A percentile compares a stretch with the other conserved stretches of the same genome.
Conservation (phyloP, 345 rosid species). For the Angophora floribunda region DNA sequence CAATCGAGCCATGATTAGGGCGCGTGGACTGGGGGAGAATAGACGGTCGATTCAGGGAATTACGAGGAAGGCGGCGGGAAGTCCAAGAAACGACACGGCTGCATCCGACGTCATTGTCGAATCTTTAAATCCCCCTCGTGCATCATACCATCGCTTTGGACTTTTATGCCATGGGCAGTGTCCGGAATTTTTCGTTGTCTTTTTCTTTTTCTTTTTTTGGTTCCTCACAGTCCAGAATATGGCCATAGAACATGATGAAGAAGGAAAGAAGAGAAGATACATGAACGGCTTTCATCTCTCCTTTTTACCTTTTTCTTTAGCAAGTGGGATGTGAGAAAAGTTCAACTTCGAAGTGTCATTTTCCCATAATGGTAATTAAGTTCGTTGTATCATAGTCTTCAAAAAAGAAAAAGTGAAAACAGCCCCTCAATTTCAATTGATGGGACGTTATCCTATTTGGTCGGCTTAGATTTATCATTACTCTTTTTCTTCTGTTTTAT, state of each 20-base stretch:
- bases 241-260: not conserved
- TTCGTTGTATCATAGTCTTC: too few relatives aligned
- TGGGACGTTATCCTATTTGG: fast-evolving
- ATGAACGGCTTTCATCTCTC: too few relatives aligned
- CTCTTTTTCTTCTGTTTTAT: fast-evolving
- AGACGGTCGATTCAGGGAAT: not conserved
- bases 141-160: not conserved
- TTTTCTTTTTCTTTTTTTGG: too few relatives aligned
- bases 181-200: too few relatives aligned
- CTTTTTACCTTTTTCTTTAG: not conserved
- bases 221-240: not conserved
- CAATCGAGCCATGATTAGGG: too few relatives aligned
- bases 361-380: too few relatives aligned
- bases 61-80: not conserved
- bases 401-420: not conserved
- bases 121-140: not conserved
- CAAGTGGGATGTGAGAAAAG: not conserved
- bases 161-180: too few relatives aligned
- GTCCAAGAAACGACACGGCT: not conserved
- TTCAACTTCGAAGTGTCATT: not conserved
- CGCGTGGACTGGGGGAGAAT: not conserved
- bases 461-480: fast-evolving
- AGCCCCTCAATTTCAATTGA: not conserved
- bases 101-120: not conserved
- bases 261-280: too few relatives aligned